Evolutionary conservation across 805 yeast genomes (phyloP).

Genomic region (Hanseniaspora clermontiae): DNA sequence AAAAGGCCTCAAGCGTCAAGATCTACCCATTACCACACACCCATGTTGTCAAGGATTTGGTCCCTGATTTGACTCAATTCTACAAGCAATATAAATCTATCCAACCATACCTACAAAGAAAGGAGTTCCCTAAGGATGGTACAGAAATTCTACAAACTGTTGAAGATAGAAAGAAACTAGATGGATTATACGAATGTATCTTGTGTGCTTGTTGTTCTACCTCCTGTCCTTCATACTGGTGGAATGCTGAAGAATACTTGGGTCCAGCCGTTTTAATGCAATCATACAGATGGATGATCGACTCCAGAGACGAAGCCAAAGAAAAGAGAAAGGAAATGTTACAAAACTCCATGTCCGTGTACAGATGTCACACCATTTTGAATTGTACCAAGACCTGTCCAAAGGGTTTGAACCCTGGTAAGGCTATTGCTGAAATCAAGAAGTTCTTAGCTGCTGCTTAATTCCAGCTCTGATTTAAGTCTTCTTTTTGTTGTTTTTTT

Average conservation of each 20-base stretch:
- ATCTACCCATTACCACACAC: conserved; percentile 96
- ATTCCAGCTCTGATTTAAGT: background rate
- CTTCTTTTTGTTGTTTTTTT: background rate
- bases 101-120: conserved; percentile 88
- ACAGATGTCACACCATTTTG: conserved; percentile 98
- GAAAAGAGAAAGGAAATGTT: conserved; percentile 71
- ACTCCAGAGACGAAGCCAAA: conserved; percentile 89
- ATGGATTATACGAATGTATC: conserved; percentile 94
- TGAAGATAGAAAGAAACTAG: conserved; percentile 89
- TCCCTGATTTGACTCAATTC: conserved; percentile 93
- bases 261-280: conserved; percentile 99
- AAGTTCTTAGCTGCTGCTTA: conserved; percentile 76
- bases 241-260: conserved; percentile 97
- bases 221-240: conserved; percentile 98
- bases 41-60: conserved; percentile 93
- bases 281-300: conserved; percentile 97
- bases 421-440: conserved; percentile 93
- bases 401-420: conserved; percentile 95
- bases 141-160: conserved; percentile 82
- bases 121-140: conserved; percentile 68
- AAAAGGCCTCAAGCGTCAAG: conserved; percentile 60
- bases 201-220: conserved; percentile 98
- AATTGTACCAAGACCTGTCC: conserved; percentile 98
- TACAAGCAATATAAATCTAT: conserved; percentile 97
- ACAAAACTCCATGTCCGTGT: conserved; percentile 92